These are phyloP conservation scores for Cylindricascospora bacillispora DNA, from an alignment of 1,139 yeast genomes.

Conservation along the genomic window DNA sequence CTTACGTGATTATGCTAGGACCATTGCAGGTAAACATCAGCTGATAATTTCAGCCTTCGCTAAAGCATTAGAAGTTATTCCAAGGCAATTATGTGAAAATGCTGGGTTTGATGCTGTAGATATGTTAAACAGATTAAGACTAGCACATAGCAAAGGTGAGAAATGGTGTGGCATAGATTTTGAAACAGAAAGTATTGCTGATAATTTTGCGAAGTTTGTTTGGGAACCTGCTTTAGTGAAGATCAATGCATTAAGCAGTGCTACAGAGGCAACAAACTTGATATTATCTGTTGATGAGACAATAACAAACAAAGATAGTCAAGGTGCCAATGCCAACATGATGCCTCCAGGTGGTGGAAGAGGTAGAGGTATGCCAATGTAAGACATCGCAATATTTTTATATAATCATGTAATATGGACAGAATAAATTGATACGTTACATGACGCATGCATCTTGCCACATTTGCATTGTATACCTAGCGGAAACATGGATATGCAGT, in stretches of 20 bases:
- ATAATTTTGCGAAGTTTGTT: slow-evolving; percentile 75
- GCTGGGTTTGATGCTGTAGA: slow-evolving; percentile 97
- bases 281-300: slow-evolving; percentile 93
- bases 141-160: slow-evolving; percentile 91
- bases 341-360: slow-evolving; percentile 38
- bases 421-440: too few relatives aligned
- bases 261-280: slow-evolving; percentile 94
- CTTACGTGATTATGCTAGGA: slow-evolving; percentile 73
- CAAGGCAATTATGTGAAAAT: slow-evolving; percentile 93
- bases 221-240: slow-evolving; percentile 98
- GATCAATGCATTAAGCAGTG: slow-evolving; percentile 84
- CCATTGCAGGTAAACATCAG: slow-evolving; percentile 94
- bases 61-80: slow-evolving; percentile 86
- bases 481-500: too few relatives aligned
- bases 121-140: slow-evolving; percentile 74
- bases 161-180: slow-evolving; percentile 88
- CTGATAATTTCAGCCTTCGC: slow-evolving; percentile 85
- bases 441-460: too few relatives aligned
- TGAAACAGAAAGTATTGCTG: slow-evolving; percentile 67
- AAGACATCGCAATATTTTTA: slow-evolving; percentile 8
- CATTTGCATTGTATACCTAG: too few relatives aligned
- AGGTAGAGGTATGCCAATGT: slow-evolving; percentile 51
- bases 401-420: slow-evolving; percentile 15
- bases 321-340: slow-evolving; percentile 40
- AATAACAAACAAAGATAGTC: slow-evolving; percentile 63